Percentiles rank a stretch among this genome's conserved stretches.
Evolutionary conservation across 371 early-diverging fungal genomes (phyloP).

Genomic region (Fennellomyces sp.): DNA sequence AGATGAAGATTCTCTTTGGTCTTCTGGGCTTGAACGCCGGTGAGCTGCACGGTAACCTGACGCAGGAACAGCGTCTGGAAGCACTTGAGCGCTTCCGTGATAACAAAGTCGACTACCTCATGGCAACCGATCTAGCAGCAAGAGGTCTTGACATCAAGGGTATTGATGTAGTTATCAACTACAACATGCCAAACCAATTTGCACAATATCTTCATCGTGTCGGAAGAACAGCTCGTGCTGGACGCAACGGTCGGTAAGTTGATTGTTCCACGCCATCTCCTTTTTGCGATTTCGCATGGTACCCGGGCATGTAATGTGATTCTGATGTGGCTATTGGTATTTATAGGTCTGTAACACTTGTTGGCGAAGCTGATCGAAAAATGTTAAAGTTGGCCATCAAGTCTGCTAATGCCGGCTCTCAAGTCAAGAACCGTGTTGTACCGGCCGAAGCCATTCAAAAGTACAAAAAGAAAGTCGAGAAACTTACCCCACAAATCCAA

Average conservation of each 20-base stretch:
- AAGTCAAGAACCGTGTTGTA: conserved; percentile 89
- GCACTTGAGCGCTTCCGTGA: conserved; percentile 94
- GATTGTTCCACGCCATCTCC: background rate
- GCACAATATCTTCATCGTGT: conserved; percentile 98
- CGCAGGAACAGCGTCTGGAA: conserved; percentile 93
- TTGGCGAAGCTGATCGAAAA: conserved; percentile 91
- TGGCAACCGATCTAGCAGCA: conserved; percentile 99
- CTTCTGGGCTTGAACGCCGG: conserved; percentile 89
- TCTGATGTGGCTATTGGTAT: background rate
- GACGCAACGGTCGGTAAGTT: conserved; percentile 74
- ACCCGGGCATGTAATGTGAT: background rate
- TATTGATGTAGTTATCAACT: conserved; percentile 98
- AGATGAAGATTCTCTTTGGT: conserved; percentile 96
- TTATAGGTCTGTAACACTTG: conserved; percentile 79
- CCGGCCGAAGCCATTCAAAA: conserved; percentile 75
- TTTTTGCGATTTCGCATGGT: background rate
- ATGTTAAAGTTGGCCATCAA: conserved; percentile 94
- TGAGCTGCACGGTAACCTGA: conserved; percentile 98
- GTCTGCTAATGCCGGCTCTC: conserved; percentile 64
- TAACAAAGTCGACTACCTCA: conserved; percentile 82
- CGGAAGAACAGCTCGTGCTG: conserved; percentile 99
- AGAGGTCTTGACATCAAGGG: conserved; percentile 99
- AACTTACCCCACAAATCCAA: conserved; percentile 68
- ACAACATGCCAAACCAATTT: conserved; percentile 96
- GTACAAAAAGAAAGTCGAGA: conserved; percentile 72